A percentile compares a stretch with the other conserved stretches of the same genome.
These are phyloP conservation scores for Tetracentron sinense DNA, from an alignment of 164 flowering plant species.

Conservation along the genomic window DNA sequence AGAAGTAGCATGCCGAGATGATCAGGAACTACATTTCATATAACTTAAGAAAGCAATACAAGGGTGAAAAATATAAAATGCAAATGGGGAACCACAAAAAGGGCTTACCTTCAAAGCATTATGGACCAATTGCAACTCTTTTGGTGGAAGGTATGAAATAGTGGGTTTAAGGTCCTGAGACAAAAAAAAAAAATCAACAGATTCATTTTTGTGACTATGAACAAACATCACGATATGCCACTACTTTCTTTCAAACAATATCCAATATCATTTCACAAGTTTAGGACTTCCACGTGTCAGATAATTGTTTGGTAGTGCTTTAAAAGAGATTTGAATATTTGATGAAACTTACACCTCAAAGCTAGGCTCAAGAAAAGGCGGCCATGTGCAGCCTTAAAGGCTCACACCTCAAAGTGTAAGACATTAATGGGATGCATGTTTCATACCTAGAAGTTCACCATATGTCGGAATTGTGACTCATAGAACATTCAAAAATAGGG, in stretches of 20 bases:
- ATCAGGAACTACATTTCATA: neutral
- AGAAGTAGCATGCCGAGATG: neutral
- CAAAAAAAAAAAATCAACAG: constrained; percentile 3
- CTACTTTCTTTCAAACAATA: neutral
- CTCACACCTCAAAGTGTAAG: too few relatives aligned
- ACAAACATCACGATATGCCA: neutral
- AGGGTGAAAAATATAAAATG: neutral
- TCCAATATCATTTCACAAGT: neutral
- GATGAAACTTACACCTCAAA: too few relatives aligned
- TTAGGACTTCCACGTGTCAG: too few relatives aligned
- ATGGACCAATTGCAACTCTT: constrained; percentile 65
- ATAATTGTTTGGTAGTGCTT: too few relatives aligned
- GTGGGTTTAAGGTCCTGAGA: constrained; percentile 72
- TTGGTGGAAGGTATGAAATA: constrained; percentile 71
- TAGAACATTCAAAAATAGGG: too few relatives aligned
- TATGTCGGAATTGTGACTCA: too few relatives aligned
- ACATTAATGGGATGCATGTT: too few relatives aligned
- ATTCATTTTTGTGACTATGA: neutral
- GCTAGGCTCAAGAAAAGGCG: too few relatives aligned
- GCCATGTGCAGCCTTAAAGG: too few relatives aligned
- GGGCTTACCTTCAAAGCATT: constrained; percentile 69
- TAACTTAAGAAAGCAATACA: neutral
- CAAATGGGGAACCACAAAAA: neutral
- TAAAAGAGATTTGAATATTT: too few relatives aligned
- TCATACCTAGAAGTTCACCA: too few relatives aligned